Evolutionary conservation across 805 yeast genomes (phyloP).

Genomic region (Naumovozyma baii): DNA sequence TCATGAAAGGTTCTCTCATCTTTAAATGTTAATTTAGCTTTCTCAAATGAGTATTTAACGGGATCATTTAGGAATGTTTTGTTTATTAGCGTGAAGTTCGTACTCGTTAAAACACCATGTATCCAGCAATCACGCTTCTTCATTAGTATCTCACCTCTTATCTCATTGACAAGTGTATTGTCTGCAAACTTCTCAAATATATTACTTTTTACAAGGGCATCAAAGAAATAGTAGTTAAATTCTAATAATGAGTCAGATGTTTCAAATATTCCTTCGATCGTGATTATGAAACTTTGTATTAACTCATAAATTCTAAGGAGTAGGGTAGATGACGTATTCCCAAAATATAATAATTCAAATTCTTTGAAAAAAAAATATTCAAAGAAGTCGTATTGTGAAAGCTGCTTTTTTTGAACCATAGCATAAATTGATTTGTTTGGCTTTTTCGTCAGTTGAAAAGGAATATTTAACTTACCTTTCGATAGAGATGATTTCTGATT

Average conservation of each 20-base stretch:
- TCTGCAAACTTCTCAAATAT: constrained; percentile 4
- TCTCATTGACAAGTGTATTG: constrained; percentile 13
- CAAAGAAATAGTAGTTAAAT: constrained; percentile 18
- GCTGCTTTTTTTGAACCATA: constrained; percentile 9
- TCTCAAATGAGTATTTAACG: constrained; percentile 8
- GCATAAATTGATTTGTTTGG: constrained; percentile 7
- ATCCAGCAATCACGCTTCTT: constrained; percentile 33
- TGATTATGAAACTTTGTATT: constrained; percentile 10
- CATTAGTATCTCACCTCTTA: constrained; percentile 35
- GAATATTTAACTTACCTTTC: constrained; percentile 17
- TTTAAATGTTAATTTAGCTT: constrained; percentile 9
- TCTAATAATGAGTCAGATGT: constrained; percentile 10
- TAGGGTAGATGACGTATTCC: constrained; percentile 5
- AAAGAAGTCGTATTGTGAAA: constrained; percentile 14
- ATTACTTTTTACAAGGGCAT: constrained; percentile 7
- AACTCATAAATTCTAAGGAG: constrained; percentile 9
- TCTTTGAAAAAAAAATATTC: constrained; percentile 19
- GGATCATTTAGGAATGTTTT: constrained; percentile 6
- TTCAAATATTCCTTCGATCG: constrained; percentile 8
- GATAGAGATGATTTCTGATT: constrained; percentile 5
- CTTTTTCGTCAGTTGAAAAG: constrained; percentile 8
- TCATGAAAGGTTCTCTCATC: constrained; percentile 20
- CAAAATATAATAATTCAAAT: constrained; percentile 13
- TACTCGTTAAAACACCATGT: constrained; percentile 15
- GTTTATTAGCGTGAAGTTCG: constrained; percentile 9